These are phyloP conservation scores for Aspergillus floridensis DNA, from an alignment of 2,329 filamentous ascomycete genomes.

Conservation along the genomic window DNA sequence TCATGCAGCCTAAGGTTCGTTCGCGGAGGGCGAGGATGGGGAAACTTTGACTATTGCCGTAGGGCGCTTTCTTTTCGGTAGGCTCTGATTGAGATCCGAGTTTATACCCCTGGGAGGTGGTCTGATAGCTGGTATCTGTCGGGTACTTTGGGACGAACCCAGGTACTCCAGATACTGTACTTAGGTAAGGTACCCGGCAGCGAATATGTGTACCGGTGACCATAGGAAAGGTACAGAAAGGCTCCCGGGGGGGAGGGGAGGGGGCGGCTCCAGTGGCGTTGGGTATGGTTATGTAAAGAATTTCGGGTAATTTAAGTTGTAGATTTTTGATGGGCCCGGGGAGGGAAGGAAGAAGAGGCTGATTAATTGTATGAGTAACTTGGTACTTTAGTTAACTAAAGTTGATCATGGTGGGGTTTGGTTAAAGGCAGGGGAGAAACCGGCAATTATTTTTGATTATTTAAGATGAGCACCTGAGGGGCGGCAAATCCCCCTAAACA, in stretches of 20 bases:
- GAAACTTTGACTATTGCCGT: not conserved
- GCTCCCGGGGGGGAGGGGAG: no score
- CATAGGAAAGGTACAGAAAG: no score
- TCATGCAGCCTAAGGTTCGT: not conserved
- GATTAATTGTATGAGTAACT: not conserved
- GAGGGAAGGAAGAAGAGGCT: not conserved
- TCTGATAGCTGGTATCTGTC: not conserved
- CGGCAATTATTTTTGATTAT: not conserved
- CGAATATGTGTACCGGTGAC: no score
- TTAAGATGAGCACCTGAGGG: not conserved
- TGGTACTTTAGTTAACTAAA: no score
- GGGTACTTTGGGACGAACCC: not conserved
- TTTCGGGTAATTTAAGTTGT: not conserved
- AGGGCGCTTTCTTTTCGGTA: not conserved
- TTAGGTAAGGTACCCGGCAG: not conserved
- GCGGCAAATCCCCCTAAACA: not conserved
- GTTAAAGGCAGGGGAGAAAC: not conserved
- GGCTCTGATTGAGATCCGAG: not conserved
- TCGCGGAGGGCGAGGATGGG: not conserved
- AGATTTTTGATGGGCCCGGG: not conserved
- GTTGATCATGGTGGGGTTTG: constrained; percentile 2
- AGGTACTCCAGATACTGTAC: not conserved
- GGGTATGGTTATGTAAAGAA: not conserved
- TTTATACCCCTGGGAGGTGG: not conserved
- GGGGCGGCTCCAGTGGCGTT: not conserved